Conservation (phyloP, 1,284 basidiomycete species). For the Phenoliferia sp. region DNA sequence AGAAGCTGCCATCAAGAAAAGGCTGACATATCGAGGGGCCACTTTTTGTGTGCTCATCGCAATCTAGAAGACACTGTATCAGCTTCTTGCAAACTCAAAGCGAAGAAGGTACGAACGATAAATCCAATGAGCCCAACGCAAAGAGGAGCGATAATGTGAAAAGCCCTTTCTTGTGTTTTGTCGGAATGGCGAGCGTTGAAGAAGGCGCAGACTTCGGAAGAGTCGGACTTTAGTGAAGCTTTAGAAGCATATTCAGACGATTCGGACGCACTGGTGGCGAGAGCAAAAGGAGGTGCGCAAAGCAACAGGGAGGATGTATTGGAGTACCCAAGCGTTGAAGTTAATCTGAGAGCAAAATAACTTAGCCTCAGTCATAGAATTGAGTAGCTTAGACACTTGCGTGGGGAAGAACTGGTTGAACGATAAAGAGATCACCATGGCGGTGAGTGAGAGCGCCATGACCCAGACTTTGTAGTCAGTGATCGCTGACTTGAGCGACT, state of each 20-base stretch:
- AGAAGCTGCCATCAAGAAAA: conserved; percentile 39
- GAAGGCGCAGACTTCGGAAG: conserved; percentile 53
- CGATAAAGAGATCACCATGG: conserved; percentile 54
- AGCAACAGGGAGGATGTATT: conserved; percentile 43
- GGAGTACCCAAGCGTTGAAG: conserved; percentile 49
- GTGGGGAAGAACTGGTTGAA: conserved; percentile 50
- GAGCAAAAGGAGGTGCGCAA: conserved; percentile 43
- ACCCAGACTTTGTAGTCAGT: conserved; percentile 53
- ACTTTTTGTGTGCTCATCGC: conserved; percentile 42
- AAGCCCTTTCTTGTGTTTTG: conserved; percentile 51
- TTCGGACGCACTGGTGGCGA: conserved; percentile 20
- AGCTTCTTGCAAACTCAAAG: neutral
- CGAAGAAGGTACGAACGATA: conserved; percentile 40
- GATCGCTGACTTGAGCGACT: conserved; percentile 50
- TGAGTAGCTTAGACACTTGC: too few relatives aligned
- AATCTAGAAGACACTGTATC: neutral
- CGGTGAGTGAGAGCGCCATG: conserved; percentile 28
- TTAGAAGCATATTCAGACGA: too few relatives aligned
- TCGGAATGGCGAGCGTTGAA: conserved; percentile 62
- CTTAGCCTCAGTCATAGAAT: too few relatives aligned
- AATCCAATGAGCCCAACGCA: conserved; percentile 50
- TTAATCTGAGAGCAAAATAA: too few relatives aligned
- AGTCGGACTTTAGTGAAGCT: too few relatives aligned
- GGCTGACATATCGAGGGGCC: conserved; percentile 42
- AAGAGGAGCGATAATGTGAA: conserved; percentile 37